These are phyloP conservation scores for Pyracantha coccinea DNA, from an alignment of 331 rosid genomes.

Conservation along the genomic window DNA sequence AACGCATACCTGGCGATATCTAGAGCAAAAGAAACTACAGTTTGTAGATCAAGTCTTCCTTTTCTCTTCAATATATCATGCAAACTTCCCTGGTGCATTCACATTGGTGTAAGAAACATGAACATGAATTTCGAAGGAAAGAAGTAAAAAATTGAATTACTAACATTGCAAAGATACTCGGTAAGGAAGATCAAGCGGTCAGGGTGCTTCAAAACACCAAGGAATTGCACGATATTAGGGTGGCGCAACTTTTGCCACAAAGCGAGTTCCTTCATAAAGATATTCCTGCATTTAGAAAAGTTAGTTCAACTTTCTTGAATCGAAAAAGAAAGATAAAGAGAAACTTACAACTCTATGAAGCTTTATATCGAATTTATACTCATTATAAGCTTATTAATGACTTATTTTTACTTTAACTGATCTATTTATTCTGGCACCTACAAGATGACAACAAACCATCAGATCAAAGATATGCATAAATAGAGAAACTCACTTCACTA, in stretches of 20 bases:
- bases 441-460: too few relatives aligned
- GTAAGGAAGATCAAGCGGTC: slow-evolving; percentile 26
- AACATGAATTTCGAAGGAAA: neutral
- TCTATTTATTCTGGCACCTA: too few relatives aligned
- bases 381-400: too few relatives aligned
- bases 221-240: slow-evolving; percentile 27
- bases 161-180: slow-evolving; percentile 18
- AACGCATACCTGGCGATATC: slow-evolving; percentile 17
- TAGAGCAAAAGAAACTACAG: slow-evolving; percentile 16
- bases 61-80: slow-evolving; percentile 23
- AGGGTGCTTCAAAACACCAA: slow-evolving; percentile 17
- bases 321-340: too few relatives aligned
- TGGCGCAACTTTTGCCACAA: slow-evolving; percentile 23
- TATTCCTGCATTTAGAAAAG: neutral
- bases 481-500: slow-evolving; percentile 5
- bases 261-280: slow-evolving; percentile 20
- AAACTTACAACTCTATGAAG: too few relatives aligned
- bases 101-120: neutral
- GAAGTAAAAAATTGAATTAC: neutral
- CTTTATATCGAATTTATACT: too few relatives aligned
- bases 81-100: slow-evolving; percentile 15
- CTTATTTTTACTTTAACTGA: too few relatives aligned
- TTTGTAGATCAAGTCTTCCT: slow-evolving; percentile 17
- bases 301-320: neutral
- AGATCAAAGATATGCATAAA: neutral